Conservation (phyloP, 139 green algal genomes). For the Picochlorum sp. region DNA sequence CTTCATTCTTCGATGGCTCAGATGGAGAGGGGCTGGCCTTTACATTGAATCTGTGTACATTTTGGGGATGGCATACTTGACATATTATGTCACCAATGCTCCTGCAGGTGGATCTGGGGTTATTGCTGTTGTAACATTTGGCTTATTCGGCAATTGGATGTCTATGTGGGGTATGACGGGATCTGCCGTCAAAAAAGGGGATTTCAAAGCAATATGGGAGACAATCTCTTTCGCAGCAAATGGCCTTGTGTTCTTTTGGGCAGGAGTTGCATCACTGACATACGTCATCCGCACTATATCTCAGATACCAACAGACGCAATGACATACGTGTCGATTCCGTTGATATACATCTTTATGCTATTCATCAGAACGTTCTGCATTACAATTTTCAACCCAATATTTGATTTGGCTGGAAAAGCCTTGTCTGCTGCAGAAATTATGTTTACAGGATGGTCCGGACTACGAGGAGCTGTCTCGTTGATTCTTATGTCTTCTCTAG, state of each 20-base stretch:
- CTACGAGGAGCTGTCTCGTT: constrained; percentile 71
- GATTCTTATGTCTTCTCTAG: constrained; percentile 66
- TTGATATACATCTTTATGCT: constrained; percentile 48
- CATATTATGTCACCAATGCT: constrained; percentile 66
- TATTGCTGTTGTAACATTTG: constrained; percentile 81
- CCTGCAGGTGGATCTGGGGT: constrained; percentile 42
- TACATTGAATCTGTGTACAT: constrained; percentile 53
- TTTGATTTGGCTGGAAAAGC: constrained; percentile 22
- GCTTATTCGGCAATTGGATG: constrained; percentile 68
- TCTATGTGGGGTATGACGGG: constrained; percentile 53
- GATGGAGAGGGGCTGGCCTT: constrained; percentile 29
- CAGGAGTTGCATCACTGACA: constrained; percentile 62
- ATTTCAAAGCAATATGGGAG: constrained; percentile 37
- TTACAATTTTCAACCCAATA: constrained; percentile 30
- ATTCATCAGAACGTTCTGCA: constrained; percentile 30
- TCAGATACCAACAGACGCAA: constrained; percentile 14
- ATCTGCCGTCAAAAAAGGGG: constrained; percentile 1
- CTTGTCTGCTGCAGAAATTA: constrained; percentile 37
- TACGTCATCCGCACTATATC: constrained; percentile 48
- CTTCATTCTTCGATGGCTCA: constrained; percentile 45
- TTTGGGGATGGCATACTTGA: constrained; percentile 63
- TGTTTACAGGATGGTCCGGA: constrained; percentile 53
- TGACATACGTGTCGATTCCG: constrained; percentile 28
- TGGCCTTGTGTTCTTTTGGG: constrained; percentile 80
- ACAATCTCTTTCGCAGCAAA: constrained; percentile 46